Evolutionary conservation across 2,329 filamentous ascomycete genomes (phyloP).

Genomic region (Delphinella strobiligena): DNA sequence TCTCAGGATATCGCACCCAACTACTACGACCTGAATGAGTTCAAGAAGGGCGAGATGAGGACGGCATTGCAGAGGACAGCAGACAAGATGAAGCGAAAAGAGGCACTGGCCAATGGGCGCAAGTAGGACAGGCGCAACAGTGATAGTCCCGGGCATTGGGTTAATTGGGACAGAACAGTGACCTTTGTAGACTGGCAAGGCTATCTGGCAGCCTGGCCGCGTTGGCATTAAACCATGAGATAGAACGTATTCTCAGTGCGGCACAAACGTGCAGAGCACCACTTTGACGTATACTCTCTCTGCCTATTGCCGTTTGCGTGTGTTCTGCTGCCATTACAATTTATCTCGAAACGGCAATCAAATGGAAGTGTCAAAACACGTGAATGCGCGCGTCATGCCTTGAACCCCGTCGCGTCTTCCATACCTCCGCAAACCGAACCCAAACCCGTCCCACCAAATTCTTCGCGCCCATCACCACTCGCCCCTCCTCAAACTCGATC

Average conservation of each 20-base stretch:
- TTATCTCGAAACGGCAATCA: no score
- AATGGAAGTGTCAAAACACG: no score
- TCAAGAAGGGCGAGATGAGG: conserved; percentile 78
- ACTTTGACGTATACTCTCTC: no score
- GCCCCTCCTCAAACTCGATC: no score
- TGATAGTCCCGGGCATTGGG: neutral
- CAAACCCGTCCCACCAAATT: neutral
- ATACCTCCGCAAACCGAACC: no score
- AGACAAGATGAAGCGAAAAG: conserved; percentile 36
- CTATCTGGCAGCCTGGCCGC: no score
- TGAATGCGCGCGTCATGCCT: conserved; percentile 1
- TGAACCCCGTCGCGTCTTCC: conserved; percentile 2
- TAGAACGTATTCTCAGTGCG: no score
- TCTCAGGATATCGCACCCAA: conserved; percentile 75
- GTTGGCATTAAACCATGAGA: no score
- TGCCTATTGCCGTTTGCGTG: no score
- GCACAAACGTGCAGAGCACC: no score
- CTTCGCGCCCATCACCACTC: neutral
- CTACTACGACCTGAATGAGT: conserved; percentile 79
- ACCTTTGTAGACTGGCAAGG: neutral
- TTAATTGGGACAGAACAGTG: neutral
- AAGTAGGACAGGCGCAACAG: neutral
- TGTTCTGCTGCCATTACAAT: no score
- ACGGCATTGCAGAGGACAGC: conserved; percentile 44
- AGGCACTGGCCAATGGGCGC: conserved; percentile 8